Percentiles rank a stretch among this genome's conserved stretches.
Evolutionary conservation across 306 rosid genomes (phyloP).

Genomic region (Cyclanthera cordifolia): DNA sequence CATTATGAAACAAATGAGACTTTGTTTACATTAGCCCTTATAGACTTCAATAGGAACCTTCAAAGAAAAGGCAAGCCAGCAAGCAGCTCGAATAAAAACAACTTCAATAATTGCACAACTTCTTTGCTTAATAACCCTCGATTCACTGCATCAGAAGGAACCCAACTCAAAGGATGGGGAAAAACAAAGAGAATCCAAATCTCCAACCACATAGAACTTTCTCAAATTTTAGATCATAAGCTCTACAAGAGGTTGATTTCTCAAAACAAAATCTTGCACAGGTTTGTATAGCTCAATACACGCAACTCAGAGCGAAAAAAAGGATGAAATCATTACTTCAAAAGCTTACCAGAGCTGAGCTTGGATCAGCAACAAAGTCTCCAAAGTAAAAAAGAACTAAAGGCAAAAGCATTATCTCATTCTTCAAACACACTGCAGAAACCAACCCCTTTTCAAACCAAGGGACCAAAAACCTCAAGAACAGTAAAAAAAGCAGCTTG

Average conservation of each 20-base stretch:
- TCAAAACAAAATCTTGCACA: background rate
- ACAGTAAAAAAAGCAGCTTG: constrained; percentile 17
- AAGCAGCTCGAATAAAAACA: background rate
- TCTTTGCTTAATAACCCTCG: background rate
- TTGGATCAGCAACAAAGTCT: constrained; percentile 24
- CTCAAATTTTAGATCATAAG: background rate
- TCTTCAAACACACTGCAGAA: constrained; percentile 15
- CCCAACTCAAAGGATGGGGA: background rate
- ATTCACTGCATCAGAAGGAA: background rate
- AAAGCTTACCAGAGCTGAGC: constrained; percentile 17
- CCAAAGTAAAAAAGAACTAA: constrained; percentile 19
- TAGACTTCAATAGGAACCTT: background rate
- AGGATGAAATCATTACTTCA: constrained; percentile 15
- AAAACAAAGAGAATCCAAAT: constrained; percentile 3
- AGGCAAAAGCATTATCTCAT: constrained; percentile 11
- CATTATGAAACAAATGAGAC: background rate
- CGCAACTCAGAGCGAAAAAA: background rate
- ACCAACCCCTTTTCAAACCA: constrained; percentile 12
- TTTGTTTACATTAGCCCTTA: background rate
- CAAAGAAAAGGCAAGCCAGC: constrained; percentile 6
- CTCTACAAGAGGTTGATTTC: background rate
- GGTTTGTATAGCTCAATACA: background rate
- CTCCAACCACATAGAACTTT: constrained; percentile 4
- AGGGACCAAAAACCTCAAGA: constrained; percentile 30
- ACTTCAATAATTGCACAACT: background rate